phyloP scores from a whole-genome alignment of 2,329 filamentous ascomycete genomes.

The Xylaria sp. region DNA sequence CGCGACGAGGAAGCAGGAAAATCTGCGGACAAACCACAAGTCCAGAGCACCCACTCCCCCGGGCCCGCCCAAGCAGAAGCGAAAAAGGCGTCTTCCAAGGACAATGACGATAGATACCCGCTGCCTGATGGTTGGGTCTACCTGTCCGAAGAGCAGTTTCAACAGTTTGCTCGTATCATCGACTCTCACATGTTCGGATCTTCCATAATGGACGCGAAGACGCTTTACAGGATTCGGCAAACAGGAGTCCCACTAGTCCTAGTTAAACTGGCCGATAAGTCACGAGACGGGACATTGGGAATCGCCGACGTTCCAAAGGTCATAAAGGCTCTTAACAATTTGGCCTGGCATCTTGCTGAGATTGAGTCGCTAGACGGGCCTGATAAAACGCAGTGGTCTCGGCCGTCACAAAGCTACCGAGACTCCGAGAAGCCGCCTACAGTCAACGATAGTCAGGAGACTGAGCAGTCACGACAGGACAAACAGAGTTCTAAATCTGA shows the following conservation, averaged over 20 bases:
- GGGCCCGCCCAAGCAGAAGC: conserved; percentile 43
- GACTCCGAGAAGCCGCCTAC: conserved; percentile 18
- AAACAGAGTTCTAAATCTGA: conserved; percentile 28
- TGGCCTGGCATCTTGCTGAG: not conserved
- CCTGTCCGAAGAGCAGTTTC: conserved; percentile 40
- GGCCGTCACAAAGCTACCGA: conserved; percentile 31
- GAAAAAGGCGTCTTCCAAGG: conserved; percentile 12
- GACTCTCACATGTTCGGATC: not conserved
- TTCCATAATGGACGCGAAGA: not conserved
- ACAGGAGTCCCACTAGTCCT: conserved; percentile 22
- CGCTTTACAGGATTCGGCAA: not conserved
- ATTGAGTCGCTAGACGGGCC: not conserved
- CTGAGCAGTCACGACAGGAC: conserved; percentile 34
- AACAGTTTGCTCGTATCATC: conserved; percentile 14
- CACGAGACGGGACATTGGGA: not conserved
- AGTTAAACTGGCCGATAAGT: not conserved
- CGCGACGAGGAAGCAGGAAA: conserved; percentile 27
- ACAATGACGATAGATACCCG: conserved; percentile 33
- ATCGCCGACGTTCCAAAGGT: conserved; percentile 14
- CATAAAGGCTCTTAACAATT: conserved; percentile 6
- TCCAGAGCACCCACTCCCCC: conserved; percentile 46
- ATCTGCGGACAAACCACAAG: conserved; percentile 37
- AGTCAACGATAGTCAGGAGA: conserved; percentile 36
- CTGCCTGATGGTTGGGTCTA: conserved; percentile 48
- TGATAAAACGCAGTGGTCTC: not conserved